Evolutionary conservation across 169 alveolate genomes (phyloP).

Genomic region (Eimeria maxima): DNA sequence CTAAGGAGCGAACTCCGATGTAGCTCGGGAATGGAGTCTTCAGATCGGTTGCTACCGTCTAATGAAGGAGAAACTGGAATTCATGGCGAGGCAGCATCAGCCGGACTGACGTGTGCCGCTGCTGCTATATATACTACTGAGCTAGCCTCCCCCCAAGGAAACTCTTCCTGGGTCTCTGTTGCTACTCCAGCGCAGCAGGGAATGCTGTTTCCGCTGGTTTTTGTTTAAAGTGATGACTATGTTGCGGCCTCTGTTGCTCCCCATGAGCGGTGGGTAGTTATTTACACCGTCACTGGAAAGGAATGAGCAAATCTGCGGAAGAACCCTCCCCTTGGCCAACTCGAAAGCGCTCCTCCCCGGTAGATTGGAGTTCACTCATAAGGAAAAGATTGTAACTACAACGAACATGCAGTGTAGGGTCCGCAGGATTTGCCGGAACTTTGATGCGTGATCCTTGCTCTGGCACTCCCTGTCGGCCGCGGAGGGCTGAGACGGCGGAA

Average conservation of each 20-base stretch:
- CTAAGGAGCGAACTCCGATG: neutral
- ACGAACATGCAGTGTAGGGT: neutral
- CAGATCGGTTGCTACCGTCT: slow-evolving; percentile 48
- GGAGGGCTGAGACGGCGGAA: slow-evolving; percentile 38
- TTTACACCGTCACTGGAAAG: neutral
- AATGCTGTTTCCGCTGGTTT: slow-evolving; percentile 35
- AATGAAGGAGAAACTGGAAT: slow-evolving; percentile 7
- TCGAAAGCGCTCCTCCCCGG: neutral
- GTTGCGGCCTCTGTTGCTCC: slow-evolving; percentile 61
- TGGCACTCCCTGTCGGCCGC: neutral
- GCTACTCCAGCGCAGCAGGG: slow-evolving; percentile 68
- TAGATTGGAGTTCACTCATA: neutral
- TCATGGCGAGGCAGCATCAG: slow-evolving; percentile 60
- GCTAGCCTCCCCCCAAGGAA: slow-evolving; percentile 46
- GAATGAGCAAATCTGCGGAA: neutral
- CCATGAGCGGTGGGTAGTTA: slow-evolving; percentile 35
- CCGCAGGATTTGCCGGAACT: neutral
- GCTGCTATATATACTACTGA: slow-evolving; percentile 20
- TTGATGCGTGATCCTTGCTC: neutral
- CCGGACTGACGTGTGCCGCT: neutral
- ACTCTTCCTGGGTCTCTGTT: slow-evolving; percentile 60
- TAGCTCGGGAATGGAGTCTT: neutral
- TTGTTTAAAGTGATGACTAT: neutral
- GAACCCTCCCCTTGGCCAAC: neutral
- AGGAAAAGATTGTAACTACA: neutral